phyloP scores from a whole-genome alignment of 2,329 filamentous ascomycete species.

The Lecanicillium sp. region DNA sequence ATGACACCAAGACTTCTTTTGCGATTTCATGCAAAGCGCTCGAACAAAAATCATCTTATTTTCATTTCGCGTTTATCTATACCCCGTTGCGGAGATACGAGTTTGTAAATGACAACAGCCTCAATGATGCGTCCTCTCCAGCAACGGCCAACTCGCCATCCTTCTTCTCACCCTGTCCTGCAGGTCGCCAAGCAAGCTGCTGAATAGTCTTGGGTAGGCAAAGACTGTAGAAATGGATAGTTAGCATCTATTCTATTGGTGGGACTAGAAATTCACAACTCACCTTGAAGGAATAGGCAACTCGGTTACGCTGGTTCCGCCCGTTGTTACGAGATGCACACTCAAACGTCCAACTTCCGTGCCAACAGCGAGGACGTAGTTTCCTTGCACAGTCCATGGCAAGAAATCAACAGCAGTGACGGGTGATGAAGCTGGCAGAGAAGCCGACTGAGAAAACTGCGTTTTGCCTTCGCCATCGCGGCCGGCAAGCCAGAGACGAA shows the following conservation, averaged over 20 bases:
- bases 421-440: slow-evolving; percentile 47
- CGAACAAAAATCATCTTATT: not conserved
- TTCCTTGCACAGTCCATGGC: slow-evolving; percentile 20
- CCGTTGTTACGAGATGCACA: slow-evolving; percentile 31
- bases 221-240: slow-evolving; percentile 25
- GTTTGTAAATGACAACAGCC: slow-evolving; percentile 41
- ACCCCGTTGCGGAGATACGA: slow-evolving; percentile 13
- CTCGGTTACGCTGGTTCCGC: slow-evolving; percentile 29
- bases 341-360: slow-evolving; percentile 45
- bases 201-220: slow-evolving; percentile 57
- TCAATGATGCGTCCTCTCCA: slow-evolving; percentile 52
- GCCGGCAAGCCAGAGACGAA: slow-evolving; percentile 58
- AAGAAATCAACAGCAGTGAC: slow-evolving; percentile 68
- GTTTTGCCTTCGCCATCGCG: slow-evolving; percentile 20
- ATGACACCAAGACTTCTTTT: not conserved
- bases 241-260: not conserved
- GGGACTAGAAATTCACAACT: slow-evolving; percentile 18
- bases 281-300: slow-evolving; percentile 29
- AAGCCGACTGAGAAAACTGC: slow-evolving; percentile 43
- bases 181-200: slow-evolving; percentile 62
- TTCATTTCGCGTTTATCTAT: slow-evolving; percentile 1
- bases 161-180: slow-evolving; percentile 16
- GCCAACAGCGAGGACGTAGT: slow-evolving; percentile 43
- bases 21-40: not conserved
- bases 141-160: slow-evolving; percentile 41